Evolutionary conservation across 108 stramenopile species (phyloP).

Genomic region (Pseudonitzschia delicatissima): DNA sequence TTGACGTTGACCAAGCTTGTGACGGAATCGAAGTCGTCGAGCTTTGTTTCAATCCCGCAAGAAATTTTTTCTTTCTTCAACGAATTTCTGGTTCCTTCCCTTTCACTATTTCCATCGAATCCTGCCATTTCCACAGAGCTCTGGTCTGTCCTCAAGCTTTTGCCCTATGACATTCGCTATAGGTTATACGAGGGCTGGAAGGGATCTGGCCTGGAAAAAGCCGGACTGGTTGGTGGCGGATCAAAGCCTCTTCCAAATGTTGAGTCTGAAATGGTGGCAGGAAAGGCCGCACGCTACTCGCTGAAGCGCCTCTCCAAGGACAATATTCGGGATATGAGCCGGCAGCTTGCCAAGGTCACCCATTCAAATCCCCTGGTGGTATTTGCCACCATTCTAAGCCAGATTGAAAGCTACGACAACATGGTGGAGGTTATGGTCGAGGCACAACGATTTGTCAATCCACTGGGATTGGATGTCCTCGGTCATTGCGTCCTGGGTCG

Average conservation of each 20-base stretch:
- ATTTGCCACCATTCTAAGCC: slow-evolving; percentile 75
- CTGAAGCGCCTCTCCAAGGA: slow-evolving; percentile 90
- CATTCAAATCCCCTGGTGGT: slow-evolving; percentile 88
- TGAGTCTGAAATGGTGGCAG: slow-evolving; percentile 73
- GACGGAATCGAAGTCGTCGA: background rate
- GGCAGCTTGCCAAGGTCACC: slow-evolving; percentile 75
- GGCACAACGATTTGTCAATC: slow-evolving; percentile 71
- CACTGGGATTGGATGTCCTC: slow-evolving; percentile 85
- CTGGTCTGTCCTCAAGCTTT: slow-evolving; percentile 55
- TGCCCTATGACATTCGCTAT: slow-evolving; percentile 74
- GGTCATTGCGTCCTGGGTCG: slow-evolving; percentile 74
- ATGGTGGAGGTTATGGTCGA: slow-evolving; percentile 92
- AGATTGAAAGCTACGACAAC: slow-evolving; percentile 95
- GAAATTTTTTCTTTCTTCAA: slow-evolving; percentile 37
- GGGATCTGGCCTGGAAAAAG: slow-evolving; percentile 60
- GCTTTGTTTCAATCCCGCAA: background rate
- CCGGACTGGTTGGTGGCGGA: slow-evolving; percentile 31
- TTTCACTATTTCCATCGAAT: slow-evolving; percentile 70
- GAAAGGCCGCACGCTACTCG: slow-evolving; percentile 62
- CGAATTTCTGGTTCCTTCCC: slow-evolving; percentile 55
- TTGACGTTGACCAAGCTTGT: slow-evolving; percentile 2
- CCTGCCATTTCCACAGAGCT: slow-evolving; percentile 62
- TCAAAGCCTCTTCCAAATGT: slow-evolving; percentile 59
- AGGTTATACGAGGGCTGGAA: slow-evolving; percentile 75
- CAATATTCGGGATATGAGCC: slow-evolving; percentile 74